A percentile compares a stretch with the other conserved stretches of the same genome.
These are phyloP conservation scores for Cynanchum wilfordii DNA, from an alignment of 257 asterid genomes.

Conservation along the genomic window DNA sequence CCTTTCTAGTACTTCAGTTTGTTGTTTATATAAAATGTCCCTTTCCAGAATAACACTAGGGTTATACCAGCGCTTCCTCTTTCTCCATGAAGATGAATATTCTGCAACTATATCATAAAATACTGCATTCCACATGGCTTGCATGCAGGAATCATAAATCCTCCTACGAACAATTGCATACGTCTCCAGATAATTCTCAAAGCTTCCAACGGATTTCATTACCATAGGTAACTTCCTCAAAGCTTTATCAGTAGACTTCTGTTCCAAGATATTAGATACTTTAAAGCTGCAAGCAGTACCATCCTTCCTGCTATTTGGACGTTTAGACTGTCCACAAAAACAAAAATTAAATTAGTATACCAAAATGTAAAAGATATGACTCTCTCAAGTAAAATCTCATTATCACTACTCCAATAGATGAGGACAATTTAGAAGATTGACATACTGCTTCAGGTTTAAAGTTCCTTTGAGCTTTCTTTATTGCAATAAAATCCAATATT, in stretches of 20 bases:
- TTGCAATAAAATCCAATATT: constrained; percentile 55
- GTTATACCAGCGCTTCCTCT: constrained; percentile 55
- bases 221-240: constrained; percentile 31
- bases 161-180: constrained; percentile 41
- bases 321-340: constrained; percentile 40
- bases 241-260: constrained; percentile 28
- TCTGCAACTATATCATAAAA: constrained; percentile 61
- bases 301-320: constrained; percentile 30
- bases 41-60: constrained; percentile 30
- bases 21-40: constrained; percentile 21
- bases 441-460: constrained; percentile 30
- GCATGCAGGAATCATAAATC: constrained; percentile 59
- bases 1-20: constrained; percentile 26
- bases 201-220: constrained; percentile 63
- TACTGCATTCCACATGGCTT: constrained; percentile 74
- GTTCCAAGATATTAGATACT: constrained; percentile 23
- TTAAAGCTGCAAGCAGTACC: constrained; percentile 26
- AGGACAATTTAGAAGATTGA: constrained; percentile 29
- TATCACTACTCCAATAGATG: constrained; percentile 40
- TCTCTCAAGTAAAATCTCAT: constrained; percentile 16
- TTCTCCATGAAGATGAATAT: constrained; percentile 75
- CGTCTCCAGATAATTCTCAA: constrained; percentile 66
- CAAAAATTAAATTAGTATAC: constrained; percentile 1
- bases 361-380: constrained; percentile 7
- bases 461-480: constrained; percentile 45